Evolutionary conservation across 2,329 filamentous ascomycete genomes (phyloP), one percentile per base, ranked within the genome.

Genomic region (Aureobasidium sp.): DNA sequence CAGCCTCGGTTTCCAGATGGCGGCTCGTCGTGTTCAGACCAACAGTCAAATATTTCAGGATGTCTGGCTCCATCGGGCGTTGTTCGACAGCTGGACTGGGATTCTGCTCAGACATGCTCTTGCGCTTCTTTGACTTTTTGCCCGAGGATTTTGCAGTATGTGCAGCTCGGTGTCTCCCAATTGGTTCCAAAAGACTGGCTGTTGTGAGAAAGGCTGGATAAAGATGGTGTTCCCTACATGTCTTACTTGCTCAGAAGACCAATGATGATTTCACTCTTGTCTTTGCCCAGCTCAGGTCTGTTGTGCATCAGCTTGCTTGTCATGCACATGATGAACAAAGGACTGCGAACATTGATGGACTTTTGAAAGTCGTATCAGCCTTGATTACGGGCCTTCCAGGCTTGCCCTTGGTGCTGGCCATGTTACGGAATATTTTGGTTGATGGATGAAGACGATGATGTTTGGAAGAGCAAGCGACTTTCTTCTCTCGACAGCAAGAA

Each of bases 11-110:
- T 64, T 86, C 80, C 2, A 91, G 77, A 53, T 77, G 77, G 19
- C 83, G 80, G 5, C 83, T 86, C 62, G 90, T 84, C 62, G 76
- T 79, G 66, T 85, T 82, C 48, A 90, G 75, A 2, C 89, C 88
- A 52, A 89, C 75, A 53, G 89, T 82, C 42, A 91, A 70, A 64
- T 81, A 80, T 3, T 74, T 74, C n/a, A 75, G 72, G 9, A 90
- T 74, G 52, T 82, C 82, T 3, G 85, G 84, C 50, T 62, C 22
- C n/a, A 17, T 7, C 11, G 45, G 22, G 1, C 29, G 11, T 11
- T 37, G 17, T 11, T 22, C 22, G 11, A 12, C 24, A 14, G 31
- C 12, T 17, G 22, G 31, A 15, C 19, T 31, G n/a, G 24, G 15
- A 15, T 11, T n/a, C 14, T 47, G 17, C 57, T 49, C 57, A 24